Base-by-base conservation (phyloP, 768 basidiomycete genomes). In the Suillus paluster region DNA sequence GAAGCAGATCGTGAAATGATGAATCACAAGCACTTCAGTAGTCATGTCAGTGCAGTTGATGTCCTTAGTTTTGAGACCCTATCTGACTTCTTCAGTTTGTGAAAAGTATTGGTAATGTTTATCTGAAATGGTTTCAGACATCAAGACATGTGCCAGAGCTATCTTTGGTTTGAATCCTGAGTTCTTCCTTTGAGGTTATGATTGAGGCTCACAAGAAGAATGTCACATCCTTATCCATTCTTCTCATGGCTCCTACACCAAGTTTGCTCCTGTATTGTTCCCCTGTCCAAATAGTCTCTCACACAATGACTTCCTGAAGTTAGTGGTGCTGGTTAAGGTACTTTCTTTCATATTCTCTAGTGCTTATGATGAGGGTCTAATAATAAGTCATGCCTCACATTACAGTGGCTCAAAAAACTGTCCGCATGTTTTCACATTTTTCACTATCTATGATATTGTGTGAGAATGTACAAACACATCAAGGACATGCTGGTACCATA, bases 271-370 rank as follows among this genome's bases (percentile, higher is more conserved):
- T 10, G 36, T 60, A 15, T 19, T 60, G 10, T 60, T 60, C 14
- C 59, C 49, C n/a, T 0, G n/a, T 33, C 15, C 23, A 2, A 19
- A 50, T 2, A 41, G 8, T 9, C 9, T 17, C 0, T 41, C 10
- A 25, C 15, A 42, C 14, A 19, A n/a, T n/a, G 36, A 41, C n/a
- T 60, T 60, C n/a, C n/a, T 60, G 17, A 60, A 60, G 59, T 41
- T 19, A 10, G 17, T 21, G 4, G 25, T 5, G 4, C 48, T 60
- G 17, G 34, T 52, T 17, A 21, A 33, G 33, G 59, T 60, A 3
- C 9, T 12, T 33, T 21, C 49, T 50, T 12, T 50, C 33, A 19
- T 10, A n/a, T n/a, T n/a, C n/a, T n/a, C n/a, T n/a, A n/a, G n/a
- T n/a, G n/a, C n/a, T n/a, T n/a, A n/a, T n/a, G n/a, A n/a, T n/a